phyloP scores from a whole-genome alignment of 2,329 filamentous ascomycete genomes.

The Hypoxylon sp. region DNA sequence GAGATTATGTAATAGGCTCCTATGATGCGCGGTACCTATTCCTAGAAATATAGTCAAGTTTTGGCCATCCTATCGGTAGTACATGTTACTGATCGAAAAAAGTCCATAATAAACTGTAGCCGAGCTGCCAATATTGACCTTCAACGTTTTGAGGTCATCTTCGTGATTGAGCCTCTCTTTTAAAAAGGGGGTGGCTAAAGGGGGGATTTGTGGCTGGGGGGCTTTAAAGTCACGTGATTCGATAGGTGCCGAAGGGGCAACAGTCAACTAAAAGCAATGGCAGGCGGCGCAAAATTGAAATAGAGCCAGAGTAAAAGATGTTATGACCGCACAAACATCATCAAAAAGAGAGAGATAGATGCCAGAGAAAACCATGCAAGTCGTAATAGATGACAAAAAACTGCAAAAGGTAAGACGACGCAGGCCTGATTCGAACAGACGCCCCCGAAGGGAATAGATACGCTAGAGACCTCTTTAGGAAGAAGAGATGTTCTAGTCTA shows the following conservation, averaged over 20 bases:
- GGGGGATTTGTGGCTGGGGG: not conserved
- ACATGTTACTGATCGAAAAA: not conserved
- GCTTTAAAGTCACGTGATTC: not conserved
- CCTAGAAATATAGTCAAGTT: not conserved
- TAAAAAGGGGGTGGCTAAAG: not conserved
- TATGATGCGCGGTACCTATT: not conserved
- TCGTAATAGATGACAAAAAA: constrained; percentile 15
- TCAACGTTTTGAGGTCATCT: not conserved
- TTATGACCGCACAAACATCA: not conserved
- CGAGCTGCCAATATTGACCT: not conserved
- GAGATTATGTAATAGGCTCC: not conserved
- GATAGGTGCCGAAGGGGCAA: not conserved
- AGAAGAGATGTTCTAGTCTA: constrained; percentile 46
- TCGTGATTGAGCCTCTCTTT: not conserved
- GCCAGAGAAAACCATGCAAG: no score
- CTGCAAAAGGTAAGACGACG: constrained; percentile 41
- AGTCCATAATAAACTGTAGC: not conserved
- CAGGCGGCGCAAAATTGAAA: not conserved
- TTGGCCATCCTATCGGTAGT: no score
- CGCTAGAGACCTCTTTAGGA: not conserved
- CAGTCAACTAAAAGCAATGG: not conserved
- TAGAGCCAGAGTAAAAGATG: not conserved
- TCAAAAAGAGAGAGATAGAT: not conserved
- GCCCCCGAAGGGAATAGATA: constrained; percentile 50
- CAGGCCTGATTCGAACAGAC: constrained; percentile 51